These are phyloP conservation scores for Eucalyptus guilfoylei DNA, from an alignment of 345 rosid species.

Conservation along the genomic window DNA sequence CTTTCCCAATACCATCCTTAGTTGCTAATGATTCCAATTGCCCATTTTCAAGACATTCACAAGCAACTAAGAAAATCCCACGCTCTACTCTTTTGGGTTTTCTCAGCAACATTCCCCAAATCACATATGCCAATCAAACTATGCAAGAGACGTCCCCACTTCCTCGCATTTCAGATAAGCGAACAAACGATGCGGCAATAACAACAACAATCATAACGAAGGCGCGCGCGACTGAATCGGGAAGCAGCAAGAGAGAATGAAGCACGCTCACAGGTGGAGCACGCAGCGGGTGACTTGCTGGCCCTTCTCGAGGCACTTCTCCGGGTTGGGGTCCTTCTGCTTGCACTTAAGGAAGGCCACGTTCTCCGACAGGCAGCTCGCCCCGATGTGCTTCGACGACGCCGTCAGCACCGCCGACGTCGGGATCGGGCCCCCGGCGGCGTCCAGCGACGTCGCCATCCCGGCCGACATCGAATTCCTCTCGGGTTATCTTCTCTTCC, in stretches of 20 bases:
- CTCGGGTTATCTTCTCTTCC: background rate
- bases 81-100: background rate
- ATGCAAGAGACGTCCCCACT: background rate
- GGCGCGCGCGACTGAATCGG: rapidly evolving
- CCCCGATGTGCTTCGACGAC: slow-evolving; percentile 73
- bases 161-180: background rate
- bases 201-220: background rate
- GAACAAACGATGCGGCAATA: background rate
- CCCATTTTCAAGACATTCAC: background rate
- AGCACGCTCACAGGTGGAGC: slow-evolving; percentile 56
- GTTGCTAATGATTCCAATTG: background rate
- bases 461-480: background rate
- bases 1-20: background rate
- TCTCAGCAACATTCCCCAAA: background rate
- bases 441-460: slow-evolving; percentile 74
- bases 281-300: slow-evolving; percentile 94
- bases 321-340: slow-evolving; percentile 96
- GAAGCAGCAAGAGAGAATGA: background rate
- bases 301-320: slow-evolving; percentile 95
- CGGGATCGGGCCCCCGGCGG: slow-evolving; percentile 77
- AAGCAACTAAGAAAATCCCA: background rate
- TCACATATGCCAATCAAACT: background rate
- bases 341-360: slow-evolving; percentile 91
- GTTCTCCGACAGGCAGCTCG: slow-evolving; percentile 62
- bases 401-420: slow-evolving; percentile 88